Evolutionary conservation across 2,329 filamentous ascomycete species (phyloP).

Genomic region (Aspergillus sp.): DNA sequence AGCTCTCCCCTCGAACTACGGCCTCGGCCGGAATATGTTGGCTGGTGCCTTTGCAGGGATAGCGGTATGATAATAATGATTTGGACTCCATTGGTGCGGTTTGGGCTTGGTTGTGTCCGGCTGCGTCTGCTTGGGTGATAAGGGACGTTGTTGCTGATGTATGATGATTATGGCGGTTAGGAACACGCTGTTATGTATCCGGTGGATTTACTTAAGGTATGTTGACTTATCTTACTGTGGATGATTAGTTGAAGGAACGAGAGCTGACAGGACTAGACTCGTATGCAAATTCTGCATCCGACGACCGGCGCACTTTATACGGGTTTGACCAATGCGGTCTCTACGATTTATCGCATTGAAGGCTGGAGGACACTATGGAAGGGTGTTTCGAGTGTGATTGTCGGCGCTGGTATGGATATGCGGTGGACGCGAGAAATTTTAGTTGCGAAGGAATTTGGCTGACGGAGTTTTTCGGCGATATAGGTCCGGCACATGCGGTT

Average conservation of each 20-base stretch:
- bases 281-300: slow-evolving; percentile 93
- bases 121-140: too few relatives aligned
- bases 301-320: slow-evolving; percentile 72
- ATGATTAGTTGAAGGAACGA: neutral
- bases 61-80: slow-evolving; percentile 54
- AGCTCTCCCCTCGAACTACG: slow-evolving; percentile 88
- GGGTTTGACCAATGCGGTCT: slow-evolving; percentile 83
- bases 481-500: slow-evolving; percentile 91
- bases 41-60: slow-evolving; percentile 96
- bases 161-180: slow-evolving; percentile 39
- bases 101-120: too few relatives aligned
- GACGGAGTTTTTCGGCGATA: slow-evolving; percentile 10
- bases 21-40: slow-evolving; percentile 85
- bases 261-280: slow-evolving; percentile 54
- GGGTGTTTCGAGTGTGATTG: slow-evolving; percentile 90
- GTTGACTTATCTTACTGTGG: slow-evolving; percentile 11
- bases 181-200: slow-evolving; percentile 99
- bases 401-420: slow-evolving; percentile 71
- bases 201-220: slow-evolving; percentile 92
- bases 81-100: neutral
- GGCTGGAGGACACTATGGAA: slow-evolving; percentile 89
- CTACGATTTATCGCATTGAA: slow-evolving; percentile 84
- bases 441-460: slow-evolving; percentile 4
- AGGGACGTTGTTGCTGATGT: neutral
- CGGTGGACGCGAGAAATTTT: neutral